These are phyloP conservation scores for Trichophyton mentagrophytes DNA, from an alignment of 2,329 filamentous ascomycete species.

Conservation along the genomic window DNA sequence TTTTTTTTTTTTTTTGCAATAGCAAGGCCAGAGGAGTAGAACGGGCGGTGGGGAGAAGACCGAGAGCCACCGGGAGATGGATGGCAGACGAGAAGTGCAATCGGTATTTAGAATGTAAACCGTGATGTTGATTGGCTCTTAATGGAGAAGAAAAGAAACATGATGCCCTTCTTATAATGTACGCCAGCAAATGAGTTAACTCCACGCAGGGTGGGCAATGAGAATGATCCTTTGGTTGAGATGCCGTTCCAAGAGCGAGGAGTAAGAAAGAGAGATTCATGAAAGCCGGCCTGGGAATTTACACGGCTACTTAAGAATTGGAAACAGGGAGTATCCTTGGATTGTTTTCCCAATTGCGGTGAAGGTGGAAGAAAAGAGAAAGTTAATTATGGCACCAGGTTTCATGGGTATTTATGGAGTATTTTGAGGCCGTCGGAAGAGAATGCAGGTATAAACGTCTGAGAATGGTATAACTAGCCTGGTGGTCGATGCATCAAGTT, in stretches of 20 bases:
- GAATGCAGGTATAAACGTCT: background rate
- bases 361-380: background rate
- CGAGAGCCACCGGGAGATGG: background rate
- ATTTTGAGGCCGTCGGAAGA: conserved; percentile 2
- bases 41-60: background rate
- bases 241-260: background rate
- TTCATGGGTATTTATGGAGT: background rate
- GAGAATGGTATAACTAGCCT: background rate
- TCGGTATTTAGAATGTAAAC: background rate
- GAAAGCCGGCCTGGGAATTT: background rate
- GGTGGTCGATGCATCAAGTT: background rate
- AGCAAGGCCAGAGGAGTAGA: background rate
- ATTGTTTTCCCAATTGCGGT: background rate
- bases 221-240: background rate
- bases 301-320: background rate
- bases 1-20: background rate
- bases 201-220: conserved; percentile 1
- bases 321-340: background rate
- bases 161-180: conserved; percentile 10
- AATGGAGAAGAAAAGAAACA: background rate
- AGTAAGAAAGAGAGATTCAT: conserved; percentile 7
- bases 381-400: background rate
- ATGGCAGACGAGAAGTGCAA: background rate
- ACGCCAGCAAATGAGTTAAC: conserved; percentile 10
- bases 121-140: background rate